phyloP scores from a whole-genome alignment of 2,329 filamentous ascomycete genomes.

The Fusarium piperis region DNA sequence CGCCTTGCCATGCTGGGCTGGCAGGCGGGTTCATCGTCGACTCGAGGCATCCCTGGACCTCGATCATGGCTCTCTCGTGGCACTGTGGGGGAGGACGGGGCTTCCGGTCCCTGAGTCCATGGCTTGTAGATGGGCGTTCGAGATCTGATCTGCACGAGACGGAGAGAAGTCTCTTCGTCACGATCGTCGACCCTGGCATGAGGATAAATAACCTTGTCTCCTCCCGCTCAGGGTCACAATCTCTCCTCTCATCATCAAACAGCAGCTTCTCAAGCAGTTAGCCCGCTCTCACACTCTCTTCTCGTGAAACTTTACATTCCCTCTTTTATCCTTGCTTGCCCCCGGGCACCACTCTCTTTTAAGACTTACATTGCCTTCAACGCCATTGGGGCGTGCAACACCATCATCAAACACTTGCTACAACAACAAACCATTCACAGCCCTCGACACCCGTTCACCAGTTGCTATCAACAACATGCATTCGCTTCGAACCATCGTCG shows the following conservation, averaged over 20 bases:
- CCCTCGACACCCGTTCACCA: conserved; percentile 24
- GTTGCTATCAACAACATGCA: conserved; percentile 26
- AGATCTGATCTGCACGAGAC: conserved; percentile 1
- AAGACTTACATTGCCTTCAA: conserved; percentile 23
- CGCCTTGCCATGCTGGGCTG: neutral
- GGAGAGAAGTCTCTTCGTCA: neutral
- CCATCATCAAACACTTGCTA: conserved; percentile 2
- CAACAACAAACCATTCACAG: conserved; percentile 17
- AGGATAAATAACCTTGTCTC: conserved; percentile 38
- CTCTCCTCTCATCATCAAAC: conserved; percentile 24
- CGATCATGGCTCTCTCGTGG: conserved; percentile 4
- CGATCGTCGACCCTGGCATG: neutral
- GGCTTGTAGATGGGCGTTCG: neutral
- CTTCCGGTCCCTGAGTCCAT: conserved; percentile 23
- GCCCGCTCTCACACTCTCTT: conserved; percentile 31
- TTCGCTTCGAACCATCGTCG: conserved; percentile 43
- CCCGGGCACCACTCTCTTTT: conserved; percentile 36
- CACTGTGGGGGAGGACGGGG: conserved; percentile 26
- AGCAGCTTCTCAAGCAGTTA: conserved; percentile 38
- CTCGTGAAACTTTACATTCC: conserved; percentile 16
- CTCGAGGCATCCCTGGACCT: conserved; percentile 5
- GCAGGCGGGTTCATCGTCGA: neutral
- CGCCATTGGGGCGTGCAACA: conserved; percentile 8
- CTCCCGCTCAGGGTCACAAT: neutral
- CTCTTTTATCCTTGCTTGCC: conserved; percentile 11